Evolutionary conservation across 306 rosid species (phyloP).

Genomic region (Hippophae tibetana): DNA sequence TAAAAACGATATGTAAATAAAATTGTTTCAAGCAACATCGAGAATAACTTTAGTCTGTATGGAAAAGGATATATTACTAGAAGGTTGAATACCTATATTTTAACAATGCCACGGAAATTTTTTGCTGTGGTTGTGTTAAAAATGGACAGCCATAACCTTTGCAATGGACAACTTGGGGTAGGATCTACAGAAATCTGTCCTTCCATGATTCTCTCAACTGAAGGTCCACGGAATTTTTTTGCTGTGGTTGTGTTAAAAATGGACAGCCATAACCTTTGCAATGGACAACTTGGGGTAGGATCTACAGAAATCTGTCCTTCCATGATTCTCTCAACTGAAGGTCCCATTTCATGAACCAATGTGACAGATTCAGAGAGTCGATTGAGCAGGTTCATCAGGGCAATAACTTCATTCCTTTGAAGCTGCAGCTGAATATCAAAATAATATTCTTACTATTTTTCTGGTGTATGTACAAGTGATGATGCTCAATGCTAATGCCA

Average conservation of each 20-base stretch:
- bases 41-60: not conserved
- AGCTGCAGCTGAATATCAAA: conserved; percentile 55
- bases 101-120: not conserved
- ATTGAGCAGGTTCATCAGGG: conserved; percentile 74
- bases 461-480: not conserved
- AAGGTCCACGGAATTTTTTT: conserved; percentile 24
- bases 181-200: conserved; percentile 28
- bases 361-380: conserved; percentile 80
- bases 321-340: conserved; percentile 38
- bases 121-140: conserved; percentile 22
- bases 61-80: not conserved
- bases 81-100: conserved; percentile 4
- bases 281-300: conserved; percentile 23
- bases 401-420: conserved; percentile 93
- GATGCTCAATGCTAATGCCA: conserved; percentile 1
- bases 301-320: conserved; percentile 35
- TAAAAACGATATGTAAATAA: not conserved
- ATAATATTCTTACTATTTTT: not conserved
- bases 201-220: conserved; percentile 41
- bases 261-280: conserved; percentile 38
- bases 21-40: not conserved
- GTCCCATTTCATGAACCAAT: conserved; percentile 61
- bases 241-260: conserved; percentile 26
- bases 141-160: conserved; percentile 36
- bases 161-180: conserved; percentile 29